Evolutionary conservation across 116 monocot species (phyloP).

Genomic region (Thalassia testudinum): DNA sequence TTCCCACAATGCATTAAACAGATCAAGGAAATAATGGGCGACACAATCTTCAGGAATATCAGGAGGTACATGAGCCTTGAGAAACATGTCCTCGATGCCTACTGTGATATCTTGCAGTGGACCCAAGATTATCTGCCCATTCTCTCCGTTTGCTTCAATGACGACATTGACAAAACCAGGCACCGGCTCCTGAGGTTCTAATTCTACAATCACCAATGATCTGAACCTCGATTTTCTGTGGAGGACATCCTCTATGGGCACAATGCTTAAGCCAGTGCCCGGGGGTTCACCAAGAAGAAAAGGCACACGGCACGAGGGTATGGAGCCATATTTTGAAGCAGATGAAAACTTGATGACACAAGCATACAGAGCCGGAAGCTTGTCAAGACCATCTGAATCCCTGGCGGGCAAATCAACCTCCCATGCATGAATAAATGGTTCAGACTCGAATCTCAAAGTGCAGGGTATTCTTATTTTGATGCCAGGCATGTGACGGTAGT

Average conservation of each 20-base stretch:
- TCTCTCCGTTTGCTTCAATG: conserved; percentile 58
- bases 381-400: conserved; percentile 23
- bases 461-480: conserved; percentile 75
- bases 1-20: conserved; percentile 91
- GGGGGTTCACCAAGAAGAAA: conserved; percentile 67
- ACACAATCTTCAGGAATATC: conserved; percentile 25
- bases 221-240: conserved; percentile 16
- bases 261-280: conserved; percentile 25
- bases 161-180: conserved; percentile 56
- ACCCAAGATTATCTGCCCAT: conserved; percentile 59
- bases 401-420: conserved; percentile 14
- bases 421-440: conserved; percentile 37
- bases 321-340: conserved; percentile 52
- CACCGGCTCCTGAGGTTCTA: conserved; percentile 76
- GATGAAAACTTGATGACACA: conserved; percentile 63
- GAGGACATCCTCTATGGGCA: conserved; percentile 19
- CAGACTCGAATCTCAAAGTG: conserved; percentile 52
- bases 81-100: conserved; percentile 94
- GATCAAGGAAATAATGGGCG: conserved; percentile 30
- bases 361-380: conserved; percentile 70
- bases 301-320: conserved; percentile 60
- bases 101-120: conserved; percentile 45
- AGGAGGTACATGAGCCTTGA: conserved; percentile 39
- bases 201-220: conserved; percentile 46
- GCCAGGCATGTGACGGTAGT: conserved; percentile 49